Percentiles rank a stretch among this genome's conserved stretches.
Evolutionary conservation across 2,329 filamentous ascomycete genomes (phyloP).

Genomic region (Nemania sp.): DNA sequence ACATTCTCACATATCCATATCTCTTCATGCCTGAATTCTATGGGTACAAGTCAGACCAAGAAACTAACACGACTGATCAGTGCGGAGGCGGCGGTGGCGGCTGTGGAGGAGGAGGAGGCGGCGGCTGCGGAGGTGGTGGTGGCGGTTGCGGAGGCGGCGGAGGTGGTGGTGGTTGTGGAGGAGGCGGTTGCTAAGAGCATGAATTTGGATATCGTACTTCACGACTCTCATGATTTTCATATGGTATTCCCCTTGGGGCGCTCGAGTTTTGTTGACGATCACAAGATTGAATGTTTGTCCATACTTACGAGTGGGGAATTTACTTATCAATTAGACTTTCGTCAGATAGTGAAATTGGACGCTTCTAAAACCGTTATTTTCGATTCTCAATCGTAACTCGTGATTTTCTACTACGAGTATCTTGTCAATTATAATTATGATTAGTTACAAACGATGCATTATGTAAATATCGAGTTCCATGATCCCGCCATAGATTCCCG

Average conservation of each 20-base stretch:
- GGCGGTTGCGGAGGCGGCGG: conserved; percentile 24
- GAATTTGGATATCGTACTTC: too few species aligned
- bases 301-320: neutral
- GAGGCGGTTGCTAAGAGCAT: neutral
- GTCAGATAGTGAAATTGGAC: too few species aligned
- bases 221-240: neutral
- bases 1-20: too few species aligned
- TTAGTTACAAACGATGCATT: too few species aligned
- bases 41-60: neutral
- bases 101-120: conserved; percentile 36
- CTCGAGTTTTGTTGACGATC: neutral
- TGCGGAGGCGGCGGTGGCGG: conserved; percentile 27
- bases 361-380: too few species aligned
- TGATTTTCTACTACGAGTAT: too few species aligned
- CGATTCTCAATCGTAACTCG: too few species aligned
- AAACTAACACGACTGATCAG: conserved; percentile 16
- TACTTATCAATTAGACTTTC: too few species aligned
- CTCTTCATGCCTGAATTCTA: neutral
- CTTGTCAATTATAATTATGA: too few species aligned
- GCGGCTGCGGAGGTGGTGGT: conserved; percentile 34
- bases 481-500: too few species aligned
- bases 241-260: neutral
- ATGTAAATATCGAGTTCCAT: too few species aligned
- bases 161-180: conserved; percentile 7
- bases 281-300: too few species aligned